phyloP scores from a whole-genome alignment of 2,329 filamentous ascomycete genomes.

The Curvularia spicifera region DNA sequence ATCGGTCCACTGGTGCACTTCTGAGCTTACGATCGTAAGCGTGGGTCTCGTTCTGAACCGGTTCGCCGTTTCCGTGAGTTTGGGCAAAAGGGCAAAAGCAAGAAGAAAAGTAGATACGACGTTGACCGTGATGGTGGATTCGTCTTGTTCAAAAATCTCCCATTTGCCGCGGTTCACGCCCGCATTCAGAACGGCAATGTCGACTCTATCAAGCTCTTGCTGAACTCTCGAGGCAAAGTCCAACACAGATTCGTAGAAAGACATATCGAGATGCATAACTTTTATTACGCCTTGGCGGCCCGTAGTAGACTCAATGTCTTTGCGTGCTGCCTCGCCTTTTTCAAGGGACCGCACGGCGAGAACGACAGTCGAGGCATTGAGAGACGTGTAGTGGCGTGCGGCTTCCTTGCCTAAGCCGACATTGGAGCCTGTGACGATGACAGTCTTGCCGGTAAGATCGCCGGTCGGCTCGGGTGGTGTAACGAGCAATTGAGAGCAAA shows the following conservation, averaged over 20 bases:
- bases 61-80: constrained; percentile 32
- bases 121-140: constrained; percentile 49
- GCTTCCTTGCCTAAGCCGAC: constrained; percentile 57
- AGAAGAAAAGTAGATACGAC: constrained; percentile 51
- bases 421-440: constrained; percentile 59
- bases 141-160: constrained; percentile 36
- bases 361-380: constrained; percentile 53
- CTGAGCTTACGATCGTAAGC: constrained; percentile 43
- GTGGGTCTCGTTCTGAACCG: constrained; percentile 34
- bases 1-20: constrained; percentile 38
- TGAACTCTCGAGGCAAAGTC: constrained; percentile 40
- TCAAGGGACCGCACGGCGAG: constrained; percentile 52
- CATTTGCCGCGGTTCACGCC: constrained; percentile 42
- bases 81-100: constrained; percentile 35
- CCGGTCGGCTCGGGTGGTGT: constrained; percentile 40
- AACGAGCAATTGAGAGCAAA: constrained; percentile 52
- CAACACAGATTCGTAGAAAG: constrained; percentile 48
- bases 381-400: constrained; percentile 51
- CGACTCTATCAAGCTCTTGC: constrained; percentile 38
- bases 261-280: constrained; percentile 57
- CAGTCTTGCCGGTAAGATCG: constrained; percentile 46
- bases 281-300: constrained; percentile 45
- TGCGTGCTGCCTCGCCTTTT: constrained; percentile 55
- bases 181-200: constrained; percentile 51
- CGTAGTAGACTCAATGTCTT: constrained; percentile 48